Evolutionary conservation across 768 basidiomycete genomes (phyloP).

Genomic region (Hygrocybe coccinea): DNA sequence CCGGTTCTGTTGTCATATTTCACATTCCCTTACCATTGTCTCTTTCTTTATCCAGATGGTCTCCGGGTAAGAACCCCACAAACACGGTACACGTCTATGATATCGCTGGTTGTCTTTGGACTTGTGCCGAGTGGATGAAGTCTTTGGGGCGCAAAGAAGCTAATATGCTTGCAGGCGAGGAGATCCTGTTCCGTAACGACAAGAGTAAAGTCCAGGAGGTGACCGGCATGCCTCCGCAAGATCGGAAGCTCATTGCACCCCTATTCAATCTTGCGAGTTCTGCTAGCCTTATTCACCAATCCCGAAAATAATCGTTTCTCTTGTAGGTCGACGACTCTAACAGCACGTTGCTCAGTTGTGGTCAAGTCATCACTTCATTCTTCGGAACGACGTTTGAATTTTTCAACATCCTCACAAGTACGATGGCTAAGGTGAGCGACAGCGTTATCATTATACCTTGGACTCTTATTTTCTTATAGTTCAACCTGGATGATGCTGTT

Average conservation of each 20-base stretch:
- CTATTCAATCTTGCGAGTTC: constrained; percentile 72
- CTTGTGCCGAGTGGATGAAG: constrained; percentile 72
- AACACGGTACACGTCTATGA: constrained; percentile 78
- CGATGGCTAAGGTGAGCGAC: constrained; percentile 55
- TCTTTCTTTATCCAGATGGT: constrained; percentile 54
- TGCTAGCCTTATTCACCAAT: not conserved
- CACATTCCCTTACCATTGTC: constrained; percentile 7
- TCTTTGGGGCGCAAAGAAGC: constrained; percentile 60
- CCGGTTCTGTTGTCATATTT: not conserved
- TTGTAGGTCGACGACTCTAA: constrained; percentile 70
- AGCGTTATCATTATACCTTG: constrained; percentile 2
- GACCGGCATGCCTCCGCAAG: constrained; percentile 53
- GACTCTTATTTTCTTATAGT: constrained; percentile 32
- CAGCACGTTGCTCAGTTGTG: constrained; percentile 62
- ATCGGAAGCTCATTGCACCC: constrained; percentile 60
- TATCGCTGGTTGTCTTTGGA: constrained; percentile 72
- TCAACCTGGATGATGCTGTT: constrained; percentile 59
- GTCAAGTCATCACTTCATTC: constrained; percentile 59
- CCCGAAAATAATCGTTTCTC: not conserved
- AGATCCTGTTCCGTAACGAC: constrained; percentile 62
- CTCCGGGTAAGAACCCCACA: constrained; percentile 68
- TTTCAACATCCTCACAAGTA: constrained; percentile 63
- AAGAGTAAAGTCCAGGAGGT: constrained; percentile 63
- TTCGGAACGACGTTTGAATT: constrained; percentile 82
- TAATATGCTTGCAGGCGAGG: constrained; percentile 59